Percentiles rank a stretch among this genome's conserved stretches.
Evolutionary conservation across 176 grass and related monocot species (phyloP).

Genomic region (Rhynchospora breviuscula): DNA sequence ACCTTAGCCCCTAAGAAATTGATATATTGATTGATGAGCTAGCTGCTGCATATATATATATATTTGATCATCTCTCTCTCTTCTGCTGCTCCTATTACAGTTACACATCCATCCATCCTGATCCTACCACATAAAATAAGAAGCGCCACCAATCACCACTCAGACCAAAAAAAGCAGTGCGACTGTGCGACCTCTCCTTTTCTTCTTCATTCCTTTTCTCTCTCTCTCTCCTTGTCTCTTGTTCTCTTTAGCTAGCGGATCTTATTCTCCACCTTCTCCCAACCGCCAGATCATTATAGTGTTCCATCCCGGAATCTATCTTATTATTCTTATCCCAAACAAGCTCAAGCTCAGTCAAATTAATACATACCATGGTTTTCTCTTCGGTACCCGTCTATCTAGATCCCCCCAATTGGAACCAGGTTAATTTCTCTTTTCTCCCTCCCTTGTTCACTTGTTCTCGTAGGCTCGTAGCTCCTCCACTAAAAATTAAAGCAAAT

Average conservation of each 20-base stretch:
- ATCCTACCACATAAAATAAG: slow-evolving; percentile 62
- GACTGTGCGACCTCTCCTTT: slow-evolving; percentile 24
- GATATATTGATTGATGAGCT: not conserved
- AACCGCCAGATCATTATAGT: slow-evolving; percentile 30
- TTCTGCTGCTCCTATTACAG: not conserved
- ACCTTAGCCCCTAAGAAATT: not conserved
- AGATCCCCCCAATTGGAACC: slow-evolving; percentile 95
- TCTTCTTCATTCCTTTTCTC: slow-evolving; percentile 44
- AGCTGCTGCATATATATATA: not conserved
- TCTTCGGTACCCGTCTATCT: slow-evolving; percentile 81
- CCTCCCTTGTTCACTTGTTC: slow-evolving; percentile 1
- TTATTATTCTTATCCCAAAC: slow-evolving; percentile 32
- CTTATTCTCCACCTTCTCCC: slow-evolving; percentile 52
- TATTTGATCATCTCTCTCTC: not conserved
- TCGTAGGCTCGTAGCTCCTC: slow-evolving; percentile 25
- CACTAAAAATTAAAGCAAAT: slow-evolving; percentile 61
- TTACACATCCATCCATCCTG: slow-evolving; percentile 12
- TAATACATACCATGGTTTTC: slow-evolving; percentile 76
- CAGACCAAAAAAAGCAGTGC: slow-evolving; percentile 17
- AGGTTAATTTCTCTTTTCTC: slow-evolving; percentile 36
- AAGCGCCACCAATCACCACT: slow-evolving; percentile 42
- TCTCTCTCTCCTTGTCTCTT: slow-evolving; percentile 21
- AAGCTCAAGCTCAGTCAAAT: slow-evolving; percentile 23
- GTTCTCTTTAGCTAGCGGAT: slow-evolving; percentile 34
- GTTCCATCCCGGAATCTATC: slow-evolving; percentile 39